Evolutionary conservation across 1,284 basidiomycete genomes (phyloP).

Genomic region (Mrakiaceae sp.): DNA sequence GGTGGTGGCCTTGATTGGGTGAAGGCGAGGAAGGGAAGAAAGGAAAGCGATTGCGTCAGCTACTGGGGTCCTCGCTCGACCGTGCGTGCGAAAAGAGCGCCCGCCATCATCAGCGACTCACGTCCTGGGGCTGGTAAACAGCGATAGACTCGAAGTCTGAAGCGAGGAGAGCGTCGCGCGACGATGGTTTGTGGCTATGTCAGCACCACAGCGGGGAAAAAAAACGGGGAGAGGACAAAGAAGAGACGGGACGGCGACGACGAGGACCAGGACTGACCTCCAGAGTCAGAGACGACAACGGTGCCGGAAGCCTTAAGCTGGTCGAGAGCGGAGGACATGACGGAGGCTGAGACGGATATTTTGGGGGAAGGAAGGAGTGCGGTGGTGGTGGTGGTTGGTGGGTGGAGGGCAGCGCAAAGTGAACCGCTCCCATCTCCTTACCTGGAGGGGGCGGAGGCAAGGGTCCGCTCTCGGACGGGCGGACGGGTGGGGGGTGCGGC

Average conservation of each 20-base stretch:
- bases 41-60: not conserved
- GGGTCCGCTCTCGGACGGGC: no score
- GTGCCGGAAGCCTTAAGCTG: constrained; percentile 80
- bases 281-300: constrained; percentile 87
- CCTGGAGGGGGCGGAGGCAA: no score
- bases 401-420: no score
- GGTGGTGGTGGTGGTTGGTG: not conserved
- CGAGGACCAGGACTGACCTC: constrained; percentile 34
- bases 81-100: no score
- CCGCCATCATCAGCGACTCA: not conserved
- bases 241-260: no score
- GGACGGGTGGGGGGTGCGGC: no score
- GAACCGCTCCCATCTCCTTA: no score
- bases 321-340: constrained; percentile 83
- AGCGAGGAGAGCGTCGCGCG: no score
- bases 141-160: constrained; percentile 49
- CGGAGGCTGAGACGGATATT: constrained; percentile 16
- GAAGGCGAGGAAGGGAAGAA: not conserved
- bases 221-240: not conserved
- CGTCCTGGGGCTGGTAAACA: constrained; percentile 80
- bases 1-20: constrained; percentile 60
- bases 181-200: constrained; percentile 18
- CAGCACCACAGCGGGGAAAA: not conserved
- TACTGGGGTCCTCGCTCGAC: no score
- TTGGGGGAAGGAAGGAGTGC: constrained; percentile 2